Evolutionary conservation across 495 filamentous ascomycete genomes (phyloP).

Genomic region (Aspergillus cavernicola): DNA sequence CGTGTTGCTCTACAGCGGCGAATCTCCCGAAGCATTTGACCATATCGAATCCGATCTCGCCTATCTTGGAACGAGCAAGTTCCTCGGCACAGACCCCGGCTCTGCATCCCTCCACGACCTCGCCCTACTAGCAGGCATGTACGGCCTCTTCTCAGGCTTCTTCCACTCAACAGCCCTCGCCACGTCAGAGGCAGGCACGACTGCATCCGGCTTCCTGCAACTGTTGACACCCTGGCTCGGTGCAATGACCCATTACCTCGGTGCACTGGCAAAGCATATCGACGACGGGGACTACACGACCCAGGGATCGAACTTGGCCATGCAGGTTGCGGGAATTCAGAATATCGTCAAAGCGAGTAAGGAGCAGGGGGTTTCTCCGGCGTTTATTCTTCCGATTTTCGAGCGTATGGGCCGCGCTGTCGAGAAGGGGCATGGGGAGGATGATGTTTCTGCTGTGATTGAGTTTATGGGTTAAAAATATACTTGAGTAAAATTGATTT

Average conservation of each 20-base stretch:
- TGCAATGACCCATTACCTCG: constrained; percentile 10
- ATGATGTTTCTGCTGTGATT: constrained; percentile 2
- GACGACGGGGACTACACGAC: constrained; percentile 8
- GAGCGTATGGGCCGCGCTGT: not conserved
- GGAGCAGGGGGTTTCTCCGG: constrained; percentile 4
- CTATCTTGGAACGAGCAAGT: constrained; percentile 1
- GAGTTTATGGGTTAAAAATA: not conserved
- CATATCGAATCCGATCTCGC: constrained; percentile 1
- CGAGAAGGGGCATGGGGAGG: not conserved
- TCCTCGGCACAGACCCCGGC: constrained; percentile 7
- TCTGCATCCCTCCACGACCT: constrained; percentile 15
- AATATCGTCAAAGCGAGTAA: constrained; percentile 8
- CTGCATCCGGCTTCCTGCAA: not conserved
- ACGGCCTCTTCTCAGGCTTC: constrained; percentile 14
- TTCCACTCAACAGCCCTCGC: constrained; percentile 8
- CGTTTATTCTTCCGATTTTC: constrained; percentile 3
- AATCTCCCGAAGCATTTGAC: not conserved
- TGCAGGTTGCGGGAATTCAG: constrained; percentile 10
- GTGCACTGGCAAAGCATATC: constrained; percentile 8
- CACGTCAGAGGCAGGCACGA: not conserved
- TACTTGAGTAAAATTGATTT: too few species aligned
- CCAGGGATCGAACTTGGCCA: constrained; percentile 9
- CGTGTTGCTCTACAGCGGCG: constrained; percentile 9
- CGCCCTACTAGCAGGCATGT: constrained; percentile 14
- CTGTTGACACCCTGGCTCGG: constrained; percentile 5